A percentile compares a stretch with the other conserved stretches of the same genome.
Evolutionary conservation across 176 grass and related monocot species (phyloP).

Genomic region (Carex cristatella): DNA sequence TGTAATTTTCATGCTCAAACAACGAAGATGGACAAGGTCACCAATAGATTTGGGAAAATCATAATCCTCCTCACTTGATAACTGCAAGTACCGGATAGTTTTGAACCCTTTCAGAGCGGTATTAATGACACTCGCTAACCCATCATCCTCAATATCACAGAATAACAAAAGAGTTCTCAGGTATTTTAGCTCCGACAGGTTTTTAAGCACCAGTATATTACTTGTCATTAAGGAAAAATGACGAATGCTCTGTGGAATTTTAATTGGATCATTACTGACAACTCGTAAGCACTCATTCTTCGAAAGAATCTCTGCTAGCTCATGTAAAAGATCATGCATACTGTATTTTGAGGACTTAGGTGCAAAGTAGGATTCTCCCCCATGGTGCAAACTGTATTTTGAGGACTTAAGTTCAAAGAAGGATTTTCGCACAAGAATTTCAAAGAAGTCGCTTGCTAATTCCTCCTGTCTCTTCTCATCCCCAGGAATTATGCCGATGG

Average conservation of each 20-base stretch:
- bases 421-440: conserved; percentile 18
- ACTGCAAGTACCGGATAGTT: neutral
- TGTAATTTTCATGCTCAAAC: neutral
- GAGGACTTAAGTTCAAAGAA: conserved; percentile 8
- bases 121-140: neutral
- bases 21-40: conserved; percentile 23
- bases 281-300: conserved; percentile 18
- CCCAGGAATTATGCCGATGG: neutral
- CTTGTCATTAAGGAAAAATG: conserved; percentile 18
- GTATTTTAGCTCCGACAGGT: conserved; percentile 1
- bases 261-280: neutral
- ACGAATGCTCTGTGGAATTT: neutral
- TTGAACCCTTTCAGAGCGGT: neutral
- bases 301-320: conserved; percentile 16
- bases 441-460: conserved; percentile 2
- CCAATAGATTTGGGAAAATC: conserved; percentile 18
- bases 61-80: neutral
- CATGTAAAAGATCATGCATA: conserved; percentile 30
- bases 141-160: conserved; percentile 3
- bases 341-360: neutral
- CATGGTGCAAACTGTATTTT: too few relatives aligned
- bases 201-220: neutral
- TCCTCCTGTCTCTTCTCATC: neutral
- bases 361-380: too few relatives aligned
- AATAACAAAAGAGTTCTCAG: conserved; percentile 20